Conservation (phyloP, 495 filamentous ascomycete genomes). For the Aspergillus nanangensis region DNA sequence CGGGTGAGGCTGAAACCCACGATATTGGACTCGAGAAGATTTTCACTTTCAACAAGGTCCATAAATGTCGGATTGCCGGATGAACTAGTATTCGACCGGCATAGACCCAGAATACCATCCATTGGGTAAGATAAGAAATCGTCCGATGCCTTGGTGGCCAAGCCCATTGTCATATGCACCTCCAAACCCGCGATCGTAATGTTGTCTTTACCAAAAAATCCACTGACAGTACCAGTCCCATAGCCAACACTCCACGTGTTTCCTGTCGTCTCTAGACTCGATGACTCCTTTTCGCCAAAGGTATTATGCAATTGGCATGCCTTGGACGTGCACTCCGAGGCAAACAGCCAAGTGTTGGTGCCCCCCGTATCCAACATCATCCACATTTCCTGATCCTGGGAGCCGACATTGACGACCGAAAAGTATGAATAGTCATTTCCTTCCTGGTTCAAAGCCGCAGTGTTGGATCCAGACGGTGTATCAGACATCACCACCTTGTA, state of each 20-base stretch:
- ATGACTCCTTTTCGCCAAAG: slow-evolving; percentile 59
- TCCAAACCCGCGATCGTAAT: slow-evolving; percentile 60
- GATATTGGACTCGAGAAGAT: slow-evolving; percentile 56
- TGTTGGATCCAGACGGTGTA: slow-evolving; percentile 49
- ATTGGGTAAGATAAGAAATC: slow-evolving; percentile 74
- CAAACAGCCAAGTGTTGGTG: slow-evolving; percentile 75
- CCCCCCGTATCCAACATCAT: slow-evolving; percentile 80
- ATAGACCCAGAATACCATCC: slow-evolving; percentile 84
- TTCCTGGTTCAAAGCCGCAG: slow-evolving; percentile 66
- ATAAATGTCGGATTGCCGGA: slow-evolving; percentile 58
- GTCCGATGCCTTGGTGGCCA: slow-evolving; percentile 59
- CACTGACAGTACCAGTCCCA: slow-evolving; percentile 65
- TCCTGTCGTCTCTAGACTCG: slow-evolving; percentile 41
- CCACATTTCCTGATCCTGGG: slow-evolving; percentile 56
- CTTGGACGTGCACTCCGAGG: slow-evolving; percentile 52
- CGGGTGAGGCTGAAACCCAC: slow-evolving; percentile 66
- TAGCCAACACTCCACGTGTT: slow-evolving; percentile 59
- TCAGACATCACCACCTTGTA: slow-evolving; percentile 56
- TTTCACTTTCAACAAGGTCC: slow-evolving; percentile 52
- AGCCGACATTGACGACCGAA: slow-evolving; percentile 60
- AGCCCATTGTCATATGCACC: slow-evolving; percentile 60
- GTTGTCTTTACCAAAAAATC: slow-evolving; percentile 57
- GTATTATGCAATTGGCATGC: slow-evolving; percentile 63
- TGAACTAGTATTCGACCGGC: slow-evolving; percentile 39
- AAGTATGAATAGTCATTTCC: slow-evolving; percentile 79